Evolutionary conservation across 78 protist genomes (phyloP).

Genomic region (Corallochytrium limacisporum): DNA sequence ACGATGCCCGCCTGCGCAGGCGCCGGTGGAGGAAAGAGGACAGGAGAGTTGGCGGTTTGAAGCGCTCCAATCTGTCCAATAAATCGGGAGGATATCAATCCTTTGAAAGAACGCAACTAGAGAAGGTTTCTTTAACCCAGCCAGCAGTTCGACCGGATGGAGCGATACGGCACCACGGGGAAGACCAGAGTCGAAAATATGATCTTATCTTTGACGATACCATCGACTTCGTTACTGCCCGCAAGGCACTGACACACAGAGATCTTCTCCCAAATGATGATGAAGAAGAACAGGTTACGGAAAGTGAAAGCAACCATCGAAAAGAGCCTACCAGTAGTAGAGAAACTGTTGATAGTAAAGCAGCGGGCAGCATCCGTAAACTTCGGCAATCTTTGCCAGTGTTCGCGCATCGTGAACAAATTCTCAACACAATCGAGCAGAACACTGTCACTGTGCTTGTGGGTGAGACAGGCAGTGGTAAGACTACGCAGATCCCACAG

Average conservation of each 20-base stretch:
- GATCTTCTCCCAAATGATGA: constrained; percentile 15
- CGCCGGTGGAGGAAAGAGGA: too few species aligned
- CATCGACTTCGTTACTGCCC: constrained; percentile 64
- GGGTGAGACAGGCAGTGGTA: constrained; percentile 91
- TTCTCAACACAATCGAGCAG: neutral
- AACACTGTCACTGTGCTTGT: too few species aligned
- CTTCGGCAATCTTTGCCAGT: neutral
- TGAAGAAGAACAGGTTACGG: constrained; percentile 4
- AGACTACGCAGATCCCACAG: constrained; percentile 97
- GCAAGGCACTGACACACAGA: too few species aligned
- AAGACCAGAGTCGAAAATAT: too few species aligned
- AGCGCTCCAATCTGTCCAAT: too few species aligned
- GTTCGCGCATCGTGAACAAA: neutral
- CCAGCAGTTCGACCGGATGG: too few species aligned
- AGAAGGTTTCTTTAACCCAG: too few species aligned
- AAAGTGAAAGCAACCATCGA: neutral
- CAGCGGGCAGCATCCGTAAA: neutral
- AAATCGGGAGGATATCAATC: too few species aligned
- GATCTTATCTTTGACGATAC: constrained; percentile 60
- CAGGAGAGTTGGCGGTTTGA: too few species aligned
- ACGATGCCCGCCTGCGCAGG: too few species aligned
- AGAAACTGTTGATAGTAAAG: neutral
- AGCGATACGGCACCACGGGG: too few species aligned
- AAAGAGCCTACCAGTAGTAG: neutral
- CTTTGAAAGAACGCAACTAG: too few species aligned